Evolutionary conservation across 2,329 filamentous ascomycete species (phyloP).

Genomic region (Cadophora gregata): DNA sequence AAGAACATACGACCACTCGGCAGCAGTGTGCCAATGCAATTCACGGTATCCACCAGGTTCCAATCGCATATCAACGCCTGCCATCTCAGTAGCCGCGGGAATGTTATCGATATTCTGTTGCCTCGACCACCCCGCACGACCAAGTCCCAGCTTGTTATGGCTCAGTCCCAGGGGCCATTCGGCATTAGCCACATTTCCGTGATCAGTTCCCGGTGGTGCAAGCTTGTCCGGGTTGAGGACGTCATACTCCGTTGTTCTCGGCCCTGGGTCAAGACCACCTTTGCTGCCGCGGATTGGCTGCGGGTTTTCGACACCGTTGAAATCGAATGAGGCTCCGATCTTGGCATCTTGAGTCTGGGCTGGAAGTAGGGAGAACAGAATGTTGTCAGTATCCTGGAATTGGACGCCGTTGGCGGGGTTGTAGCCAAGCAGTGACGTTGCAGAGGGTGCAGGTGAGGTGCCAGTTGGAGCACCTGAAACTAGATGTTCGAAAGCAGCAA

Average conservation of each 20-base stretch:
- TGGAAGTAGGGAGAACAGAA: conserved; percentile 51
- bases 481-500: not conserved
- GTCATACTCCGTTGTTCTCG: conserved; percentile 71
- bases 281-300: conserved; percentile 60
- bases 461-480: conserved; percentile 35
- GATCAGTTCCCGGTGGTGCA: conserved; percentile 75
- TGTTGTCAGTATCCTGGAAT: conserved; percentile 44
- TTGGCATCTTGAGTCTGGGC: conserved; percentile 57
- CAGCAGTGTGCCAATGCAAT: not conserved
- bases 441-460: conserved; percentile 24
- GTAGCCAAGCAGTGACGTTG: conserved; percentile 48
- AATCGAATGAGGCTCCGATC: conserved; percentile 60
- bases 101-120: not conserved
- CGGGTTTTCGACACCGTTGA: conserved; percentile 56
- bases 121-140: not conserved
- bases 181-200: conserved; percentile 73
- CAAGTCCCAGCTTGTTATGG: not conserved
- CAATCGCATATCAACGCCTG: not conserved
- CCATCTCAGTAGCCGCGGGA: not conserved
- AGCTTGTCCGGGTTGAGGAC: conserved; percentile 74
- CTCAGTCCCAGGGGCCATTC: conserved; percentile 43
- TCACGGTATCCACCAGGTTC: not conserved
- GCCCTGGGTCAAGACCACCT: conserved; percentile 60
- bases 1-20: not conserved
- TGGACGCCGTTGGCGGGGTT: conserved; percentile 47